These are phyloP conservation scores for Amphicarpaea edgeworthii DNA, from an alignment of 306 rosid genomes.

Conservation along the genomic window DNA sequence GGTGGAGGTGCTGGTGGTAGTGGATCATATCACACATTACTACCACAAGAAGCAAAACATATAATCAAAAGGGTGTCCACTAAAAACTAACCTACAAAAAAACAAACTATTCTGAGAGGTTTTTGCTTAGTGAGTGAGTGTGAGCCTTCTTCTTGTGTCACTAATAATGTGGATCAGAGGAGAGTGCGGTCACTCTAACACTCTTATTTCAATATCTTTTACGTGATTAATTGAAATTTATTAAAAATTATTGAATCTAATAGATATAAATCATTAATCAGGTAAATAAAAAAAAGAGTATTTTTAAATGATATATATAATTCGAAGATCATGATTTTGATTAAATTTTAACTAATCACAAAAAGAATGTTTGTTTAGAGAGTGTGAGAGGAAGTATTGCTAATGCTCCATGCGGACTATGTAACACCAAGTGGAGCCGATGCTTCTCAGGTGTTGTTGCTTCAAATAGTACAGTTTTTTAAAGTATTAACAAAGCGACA, in stretches of 20 bases:
- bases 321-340: too few relatives aligned
- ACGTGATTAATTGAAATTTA: too few relatives aligned
- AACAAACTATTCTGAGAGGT: conserved; percentile 41
- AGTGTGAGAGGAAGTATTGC: too few relatives aligned
- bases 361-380: too few relatives aligned
- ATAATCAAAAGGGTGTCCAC: conserved; percentile 53
- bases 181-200: too few relatives aligned
- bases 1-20: conserved; percentile 89
- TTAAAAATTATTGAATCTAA: too few relatives aligned
- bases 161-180: conserved; percentile 55
- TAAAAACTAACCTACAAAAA: conserved; percentile 35
- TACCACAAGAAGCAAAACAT: conserved; percentile 53
- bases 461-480: conserved; percentile 38
- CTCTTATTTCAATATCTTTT: too few relatives aligned
- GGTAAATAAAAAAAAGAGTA: too few relatives aligned
- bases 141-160: conserved; percentile 42
- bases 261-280: too few relatives aligned
- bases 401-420: too few relatives aligned
- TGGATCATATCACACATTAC: conserved; percentile 64
- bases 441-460: conserved; percentile 53
- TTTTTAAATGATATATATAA: too few relatives aligned
- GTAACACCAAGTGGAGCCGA: conserved; percentile 47
- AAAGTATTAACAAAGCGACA: conserved; percentile 27
- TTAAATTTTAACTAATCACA: too few relatives aligned
- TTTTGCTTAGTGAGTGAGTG: conserved; percentile 2